These are phyloP conservation scores for Fraxinus sp. DNA, from an alignment of 305 asterid species.

Conservation along the genomic window DNA sequence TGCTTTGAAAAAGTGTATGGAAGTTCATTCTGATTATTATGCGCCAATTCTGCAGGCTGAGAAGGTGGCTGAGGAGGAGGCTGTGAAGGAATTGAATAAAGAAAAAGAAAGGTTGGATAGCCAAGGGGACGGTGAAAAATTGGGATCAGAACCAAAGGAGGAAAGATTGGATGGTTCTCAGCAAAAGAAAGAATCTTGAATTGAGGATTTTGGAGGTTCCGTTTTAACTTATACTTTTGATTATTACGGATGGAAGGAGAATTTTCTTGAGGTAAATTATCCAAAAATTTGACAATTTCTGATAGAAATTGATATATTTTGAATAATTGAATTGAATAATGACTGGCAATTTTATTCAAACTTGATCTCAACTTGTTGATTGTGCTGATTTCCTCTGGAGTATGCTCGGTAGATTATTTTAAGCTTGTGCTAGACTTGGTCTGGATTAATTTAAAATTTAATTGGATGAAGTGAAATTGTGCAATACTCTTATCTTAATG, in stretches of 20 bases:
- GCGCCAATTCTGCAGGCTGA: slow-evolving; percentile 66
- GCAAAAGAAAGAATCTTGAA: slow-evolving; percentile 17
- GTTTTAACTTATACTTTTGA: not conserved
- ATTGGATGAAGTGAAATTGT: not conserved
- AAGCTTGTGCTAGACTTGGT: not conserved
- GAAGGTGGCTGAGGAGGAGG: slow-evolving; percentile 49
- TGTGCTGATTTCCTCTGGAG: not conserved
- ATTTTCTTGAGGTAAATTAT: slow-evolving; percentile 20
- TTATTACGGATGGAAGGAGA: not conserved
- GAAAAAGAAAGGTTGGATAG: slow-evolving; percentile 28
- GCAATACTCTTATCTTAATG: not conserved
- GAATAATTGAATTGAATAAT: slow-evolving; percentile 16
- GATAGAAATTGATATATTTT: not conserved
- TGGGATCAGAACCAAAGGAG: not conserved
- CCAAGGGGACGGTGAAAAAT: slow-evolving; percentile 11
- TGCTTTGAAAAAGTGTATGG: slow-evolving; percentile 72
- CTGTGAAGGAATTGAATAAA: slow-evolving; percentile 38
- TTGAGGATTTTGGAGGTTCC: slow-evolving; percentile 4
- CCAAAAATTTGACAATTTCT: not conserved
- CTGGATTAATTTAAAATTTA: not conserved
- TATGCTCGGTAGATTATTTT: not conserved
- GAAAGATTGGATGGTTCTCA: not conserved
- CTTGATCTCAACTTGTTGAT: not conserved
- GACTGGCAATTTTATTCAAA: not conserved
- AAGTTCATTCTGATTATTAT: slow-evolving; percentile 62